Conservation (phyloP, 106 monocot species). For the Dactylorhiza incarnata region DNA sequence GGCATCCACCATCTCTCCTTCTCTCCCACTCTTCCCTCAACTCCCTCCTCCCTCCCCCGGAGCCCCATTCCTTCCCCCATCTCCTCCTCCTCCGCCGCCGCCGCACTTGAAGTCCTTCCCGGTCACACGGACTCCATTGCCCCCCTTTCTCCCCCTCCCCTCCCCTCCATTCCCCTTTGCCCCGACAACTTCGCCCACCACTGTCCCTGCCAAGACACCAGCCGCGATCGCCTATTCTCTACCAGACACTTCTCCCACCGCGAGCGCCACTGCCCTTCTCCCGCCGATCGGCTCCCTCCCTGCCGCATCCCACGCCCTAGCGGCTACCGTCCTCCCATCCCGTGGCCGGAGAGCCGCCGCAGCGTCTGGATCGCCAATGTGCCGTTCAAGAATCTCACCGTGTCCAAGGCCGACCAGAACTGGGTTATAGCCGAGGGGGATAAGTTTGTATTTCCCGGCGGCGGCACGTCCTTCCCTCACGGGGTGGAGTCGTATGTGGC, state of each 20-base stretch:
- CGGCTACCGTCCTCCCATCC: constrained; percentile 36
- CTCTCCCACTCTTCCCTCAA: constrained; percentile 5
- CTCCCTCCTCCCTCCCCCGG: background rate
- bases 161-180: constrained; percentile 41
- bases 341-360: constrained; percentile 65
- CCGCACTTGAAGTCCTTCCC: constrained; percentile 23
- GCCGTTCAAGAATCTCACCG: constrained; percentile 42
- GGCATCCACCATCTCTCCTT: constrained; percentile 23
- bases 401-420: constrained; percentile 63
- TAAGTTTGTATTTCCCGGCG: constrained; percentile 74
- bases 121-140: constrained; percentile 11
- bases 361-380: constrained; percentile 69
- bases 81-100: background rate
- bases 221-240: constrained; percentile 35
- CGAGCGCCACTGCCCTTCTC: constrained; percentile 71
- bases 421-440: constrained; percentile 70
- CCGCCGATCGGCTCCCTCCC: constrained; percentile 12
- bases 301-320: constrained; percentile 53
- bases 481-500: constrained; percentile 62
- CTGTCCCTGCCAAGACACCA: constrained; percentile 79
- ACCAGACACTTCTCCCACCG: constrained; percentile 28
- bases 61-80: background rate
- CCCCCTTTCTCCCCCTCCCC: constrained; percentile 12
- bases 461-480: constrained; percentile 60
- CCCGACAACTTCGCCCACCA: constrained; percentile 59